phyloP scores from a whole-genome alignment of 352 stramenopile genomes.

The Globisporangium ultimum region DNA sequence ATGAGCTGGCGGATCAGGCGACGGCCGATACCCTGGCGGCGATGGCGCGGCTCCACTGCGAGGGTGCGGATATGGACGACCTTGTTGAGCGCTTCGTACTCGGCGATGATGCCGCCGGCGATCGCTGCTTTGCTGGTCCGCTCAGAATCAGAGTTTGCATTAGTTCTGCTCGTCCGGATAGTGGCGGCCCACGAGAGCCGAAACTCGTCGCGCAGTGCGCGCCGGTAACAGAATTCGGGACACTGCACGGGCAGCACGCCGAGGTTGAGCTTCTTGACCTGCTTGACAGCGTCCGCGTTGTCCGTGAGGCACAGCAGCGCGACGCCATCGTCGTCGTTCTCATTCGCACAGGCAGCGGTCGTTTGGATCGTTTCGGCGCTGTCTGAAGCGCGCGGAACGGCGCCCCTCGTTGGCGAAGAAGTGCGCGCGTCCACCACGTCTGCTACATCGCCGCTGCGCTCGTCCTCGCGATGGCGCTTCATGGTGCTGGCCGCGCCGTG shows the following conservation, averaged over 20 bases:
- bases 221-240: constrained; percentile 62
- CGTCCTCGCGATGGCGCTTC: constrained; percentile 19
- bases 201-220: constrained; percentile 38
- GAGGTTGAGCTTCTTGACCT: constrained; percentile 63
- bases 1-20: constrained; percentile 39
- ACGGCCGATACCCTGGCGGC: constrained; percentile 36
- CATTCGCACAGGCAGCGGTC: constrained; percentile 5
- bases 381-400: constrained; percentile 1
- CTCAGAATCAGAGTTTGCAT: background rate
- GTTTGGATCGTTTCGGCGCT: background rate
- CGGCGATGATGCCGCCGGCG: constrained; percentile 32
- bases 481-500: constrained; percentile 33
- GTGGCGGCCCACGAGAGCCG: constrained; percentile 47
- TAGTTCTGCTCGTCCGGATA: background rate
- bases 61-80: constrained; percentile 45
- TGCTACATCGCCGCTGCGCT: background rate
- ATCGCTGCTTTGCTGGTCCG: constrained; percentile 6
- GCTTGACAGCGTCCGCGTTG: constrained; percentile 35
- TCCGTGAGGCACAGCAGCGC: constrained; percentile 45
- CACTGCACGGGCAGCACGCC: constrained; percentile 63
- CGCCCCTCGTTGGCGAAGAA: background rate
- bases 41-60: constrained; percentile 25
- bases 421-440: background rate
- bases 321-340: constrained; percentile 8
- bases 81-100: constrained; percentile 26